These are phyloP conservation scores for Cercospora berteroae DNA, from an alignment of 2,329 filamentous ascomycete species.

Conservation along the genomic window DNA sequence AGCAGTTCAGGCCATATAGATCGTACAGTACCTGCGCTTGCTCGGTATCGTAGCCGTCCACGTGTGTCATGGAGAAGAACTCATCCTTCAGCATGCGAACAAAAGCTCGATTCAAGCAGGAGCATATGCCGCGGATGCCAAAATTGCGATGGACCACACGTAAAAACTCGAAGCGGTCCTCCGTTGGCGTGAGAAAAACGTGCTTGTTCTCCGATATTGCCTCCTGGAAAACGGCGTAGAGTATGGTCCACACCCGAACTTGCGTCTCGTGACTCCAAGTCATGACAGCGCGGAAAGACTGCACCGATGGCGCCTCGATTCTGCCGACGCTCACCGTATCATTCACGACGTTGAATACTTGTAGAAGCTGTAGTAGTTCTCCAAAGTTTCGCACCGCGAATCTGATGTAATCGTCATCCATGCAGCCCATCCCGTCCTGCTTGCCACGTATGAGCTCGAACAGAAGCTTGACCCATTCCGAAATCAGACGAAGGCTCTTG, in stretches of 20 bases:
- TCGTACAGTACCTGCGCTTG: conserved; percentile 82
- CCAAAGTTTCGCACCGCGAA: conserved; percentile 70
- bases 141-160: conserved; percentile 79
- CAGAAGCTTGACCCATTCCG: conserved; percentile 70
- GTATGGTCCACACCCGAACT: conserved; percentile 80
- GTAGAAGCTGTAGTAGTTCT: conserved; percentile 70
- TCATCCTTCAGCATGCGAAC: conserved; percentile 86
- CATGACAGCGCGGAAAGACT: conserved; percentile 30
- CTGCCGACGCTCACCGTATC: conserved; percentile 82
- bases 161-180: conserved; percentile 75
- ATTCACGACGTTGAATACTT: conserved; percentile 77
- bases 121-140: conserved; percentile 82
- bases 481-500: conserved; percentile 73
- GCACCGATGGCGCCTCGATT: conserved; percentile 55
- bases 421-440: conserved; percentile 74
- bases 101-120: conserved; percentile 79
- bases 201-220: conserved; percentile 66
- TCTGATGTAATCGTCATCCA: conserved; percentile 75
- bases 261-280: conserved; percentile 75
- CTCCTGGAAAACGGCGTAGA: conserved; percentile 77
- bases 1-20: conserved; percentile 71
- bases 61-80: conserved; percentile 69
- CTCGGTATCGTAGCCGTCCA: conserved; percentile 82
- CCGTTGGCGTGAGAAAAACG: conserved; percentile 63
- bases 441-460: conserved; percentile 65